These are phyloP conservation scores for Tricholoma sp. DNA, from an alignment of 768 basidiomycete species.

Conservation along the genomic window DNA sequence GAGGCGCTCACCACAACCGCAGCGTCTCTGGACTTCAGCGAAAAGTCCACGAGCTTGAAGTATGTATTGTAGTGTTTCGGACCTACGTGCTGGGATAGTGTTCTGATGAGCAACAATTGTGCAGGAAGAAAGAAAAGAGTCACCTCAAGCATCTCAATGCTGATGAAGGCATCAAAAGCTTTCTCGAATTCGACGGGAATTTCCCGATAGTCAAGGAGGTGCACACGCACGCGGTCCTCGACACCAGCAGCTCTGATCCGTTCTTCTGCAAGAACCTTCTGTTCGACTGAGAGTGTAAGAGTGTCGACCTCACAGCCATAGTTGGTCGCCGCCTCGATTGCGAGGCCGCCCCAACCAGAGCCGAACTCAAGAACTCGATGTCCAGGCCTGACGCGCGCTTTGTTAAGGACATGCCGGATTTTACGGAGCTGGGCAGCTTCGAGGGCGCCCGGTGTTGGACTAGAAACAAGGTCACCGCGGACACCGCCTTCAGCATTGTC, in stretches of 20 bases:
- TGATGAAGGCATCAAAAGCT: conserved; percentile 73
- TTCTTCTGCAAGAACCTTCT: conserved; percentile 84
- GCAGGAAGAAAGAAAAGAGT: conserved; percentile 23
- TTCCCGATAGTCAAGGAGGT: conserved; percentile 88
- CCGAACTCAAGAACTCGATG: conserved; percentile 87
- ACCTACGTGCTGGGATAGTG: conserved; percentile 40
- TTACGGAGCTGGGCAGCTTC: conserved; percentile 83
- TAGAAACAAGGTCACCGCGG: conserved; percentile 57
- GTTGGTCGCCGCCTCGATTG: conserved; percentile 73
- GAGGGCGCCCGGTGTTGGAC: conserved; percentile 60
- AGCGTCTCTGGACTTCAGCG: conserved; percentile 64
- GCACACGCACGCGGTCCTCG: conserved; percentile 69
- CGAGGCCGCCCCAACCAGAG: conserved; percentile 90
- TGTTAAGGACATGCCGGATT: conserved; percentile 72
- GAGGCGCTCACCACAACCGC: conserved; percentile 66
- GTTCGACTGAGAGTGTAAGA: conserved; percentile 81
- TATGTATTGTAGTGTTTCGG: conserved; percentile 60
- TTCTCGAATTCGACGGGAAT: conserved; percentile 79
- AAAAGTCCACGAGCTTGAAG: conserved; percentile 73
- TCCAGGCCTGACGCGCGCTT: conserved; percentile 73
- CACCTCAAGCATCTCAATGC: conserved; percentile 80
- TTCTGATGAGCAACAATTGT: conserved; percentile 37
- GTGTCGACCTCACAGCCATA: conserved; percentile 86
- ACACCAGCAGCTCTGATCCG: conserved; percentile 71
- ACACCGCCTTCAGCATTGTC: conserved; percentile 75